Evolutionary conservation across 2,329 filamentous ascomycete genomes (phyloP), one percentile per base, ranked within the genome.

Genomic region (Alternaria sp.): DNA sequence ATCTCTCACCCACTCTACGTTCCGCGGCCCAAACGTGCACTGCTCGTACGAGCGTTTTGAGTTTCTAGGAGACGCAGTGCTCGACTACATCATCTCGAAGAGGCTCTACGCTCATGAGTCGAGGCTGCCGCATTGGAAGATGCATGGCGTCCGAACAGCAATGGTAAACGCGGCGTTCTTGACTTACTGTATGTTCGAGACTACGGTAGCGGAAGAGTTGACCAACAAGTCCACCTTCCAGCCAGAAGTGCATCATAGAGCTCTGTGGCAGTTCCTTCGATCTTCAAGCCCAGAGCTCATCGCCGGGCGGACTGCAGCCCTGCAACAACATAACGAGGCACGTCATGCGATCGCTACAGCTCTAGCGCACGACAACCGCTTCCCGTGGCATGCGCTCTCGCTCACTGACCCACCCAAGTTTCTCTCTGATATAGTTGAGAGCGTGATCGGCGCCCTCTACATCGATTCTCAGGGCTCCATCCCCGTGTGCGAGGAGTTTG

Each of bases 31-130:
- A 2, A 67, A 82, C 28, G 79, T 81, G 15, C 82, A 85, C 5
- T 78, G 81, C 37, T 87, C 85, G 0, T 89, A 89, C 71, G 92
- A 97, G 69, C 87, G 94, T 0, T 86, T 97, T 1, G 95, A 97
- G 74, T 97, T 96, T 72, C 82, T 97, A 0, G 95, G 95, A 1
- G 95, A 98, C 71, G 88, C 93, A 0, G 84, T 97, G 3, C 87
- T 98, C 0, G 95, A 98, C 78, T 87, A 89, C 70, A 83, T 97
- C 59, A 83, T 97, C 53, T 88, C 92, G 8, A 83, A 81, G 0
- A 84, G 81, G n/a, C 80, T 95, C 6, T 91, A 87, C 76, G 72
- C 81, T 0, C 80, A 84, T 4, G 50, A 88, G 0, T 75, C 78
- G 3, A 74, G 84, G 3, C 79, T 87, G 11, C 77, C 82, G 3